Evolutionary conservation across 306 rosid genomes (phyloP), one percentile per base, ranked within the genome.

Genomic region (Inga laurina): DNA sequence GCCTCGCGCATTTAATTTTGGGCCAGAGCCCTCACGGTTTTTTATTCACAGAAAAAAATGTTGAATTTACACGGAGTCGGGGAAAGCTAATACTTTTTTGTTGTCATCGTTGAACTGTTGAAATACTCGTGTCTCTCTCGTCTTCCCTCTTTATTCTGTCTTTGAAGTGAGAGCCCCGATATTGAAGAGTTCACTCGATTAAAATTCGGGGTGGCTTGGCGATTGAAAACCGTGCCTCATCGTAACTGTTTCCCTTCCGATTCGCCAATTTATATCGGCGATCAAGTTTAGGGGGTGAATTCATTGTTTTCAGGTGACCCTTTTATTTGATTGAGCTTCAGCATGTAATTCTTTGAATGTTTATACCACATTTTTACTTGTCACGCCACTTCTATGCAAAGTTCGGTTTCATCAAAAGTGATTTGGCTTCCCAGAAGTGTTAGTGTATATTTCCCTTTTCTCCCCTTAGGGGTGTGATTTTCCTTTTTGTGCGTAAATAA

Each of bases 281-380:
- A 41, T 71, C 35, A 43, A 4, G 75, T 71, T n/a, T 7, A 21
- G 52, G 51, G 49, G 51, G 6, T 70, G 51, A 10, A 21, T 43
- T 71, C 75, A 71, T 43, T 21, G 11, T 71, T 44, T 10, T 43
- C 37, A 45, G 76, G 76, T 72, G 39, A 72, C 39, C 75, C 57
- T 43, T 71, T 30, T 74, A 16, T 49, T 49, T 32, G 18, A 39
- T 49, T 49, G 11, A 49, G 27, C 44, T 32, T 74, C 43, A 39
- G 43, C 43, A 6, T 39, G 30, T 1, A 27, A 48, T 74, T 49
- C 16, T 16, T 4, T 4, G 1, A 22, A 71, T 43, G 24, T 71
- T 12, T 30, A n/a, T 5, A 21, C 12, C 10, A 7, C 21, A 27
- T 41, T 39, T 41, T 70, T 19, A 18, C 19, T 7, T 4, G 75